Evolutionary conservation across 2,329 filamentous ascomycete genomes (phyloP).

Genomic region (Talaromyces amestolkiae): DNA sequence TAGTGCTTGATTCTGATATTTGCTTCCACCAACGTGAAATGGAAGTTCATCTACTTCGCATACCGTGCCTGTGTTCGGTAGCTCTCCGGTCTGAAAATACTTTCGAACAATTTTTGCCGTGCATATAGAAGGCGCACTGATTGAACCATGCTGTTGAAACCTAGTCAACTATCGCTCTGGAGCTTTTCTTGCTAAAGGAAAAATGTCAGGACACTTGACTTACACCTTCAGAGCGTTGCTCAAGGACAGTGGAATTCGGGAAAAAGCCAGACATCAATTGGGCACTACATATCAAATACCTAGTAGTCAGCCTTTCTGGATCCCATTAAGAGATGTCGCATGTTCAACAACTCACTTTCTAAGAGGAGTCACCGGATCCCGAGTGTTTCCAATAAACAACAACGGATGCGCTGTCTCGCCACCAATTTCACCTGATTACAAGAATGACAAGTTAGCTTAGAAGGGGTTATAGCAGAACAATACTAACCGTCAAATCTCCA

Average conservation of each 20-base stretch:
- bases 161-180: background rate
- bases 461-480: background rate
- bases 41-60: conserved; percentile 34
- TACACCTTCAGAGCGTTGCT: conserved; percentile 13
- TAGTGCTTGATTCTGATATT: background rate
- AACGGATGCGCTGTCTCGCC: conserved; percentile 10
- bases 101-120: conserved; percentile 34
- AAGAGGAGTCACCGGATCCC: conserved; percentile 10
- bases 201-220: background rate
- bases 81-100: conserved; percentile 44
- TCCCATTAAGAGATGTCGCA: background rate
- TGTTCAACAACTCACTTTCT: conserved; percentile 7
- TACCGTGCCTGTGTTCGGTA: conserved; percentile 36
- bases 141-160: conserved; percentile 31
- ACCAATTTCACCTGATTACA: background rate
- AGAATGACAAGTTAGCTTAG: background rate
- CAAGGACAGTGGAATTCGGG: conserved; percentile 7
- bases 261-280: conserved; percentile 12
- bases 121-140: conserved; percentile 39
- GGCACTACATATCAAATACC: background rate
- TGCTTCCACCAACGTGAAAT: background rate
- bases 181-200: background rate
- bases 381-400: conserved; percentile 12
- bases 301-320: background rate
- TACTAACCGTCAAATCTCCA: conserved; percentile 14